These are phyloP conservation scores for Cornus florida DNA, from an alignment of 148 eudicot genomes.

Conservation along the genomic window DNA sequence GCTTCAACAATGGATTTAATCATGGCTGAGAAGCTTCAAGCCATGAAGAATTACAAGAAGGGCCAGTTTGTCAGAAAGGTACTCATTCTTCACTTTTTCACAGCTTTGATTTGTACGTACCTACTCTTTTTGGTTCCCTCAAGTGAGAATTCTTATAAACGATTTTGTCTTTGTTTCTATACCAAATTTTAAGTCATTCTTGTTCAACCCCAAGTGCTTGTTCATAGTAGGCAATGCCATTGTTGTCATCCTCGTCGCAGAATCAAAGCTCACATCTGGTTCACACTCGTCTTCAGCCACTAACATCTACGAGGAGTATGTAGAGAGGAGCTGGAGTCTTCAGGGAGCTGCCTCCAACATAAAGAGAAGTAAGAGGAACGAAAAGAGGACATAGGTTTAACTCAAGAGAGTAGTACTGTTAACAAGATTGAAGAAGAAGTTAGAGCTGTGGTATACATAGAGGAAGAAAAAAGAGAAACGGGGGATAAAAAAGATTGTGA, in stretches of 20 bases:
- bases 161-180: background rate
- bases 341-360: too few species aligned
- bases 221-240: conserved; percentile 14
- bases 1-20: conserved; percentile 11
- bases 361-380: background rate
- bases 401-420: background rate
- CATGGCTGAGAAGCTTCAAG: background rate
- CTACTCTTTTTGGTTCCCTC: conserved; percentile 6
- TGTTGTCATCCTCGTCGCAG: conserved; percentile 1
- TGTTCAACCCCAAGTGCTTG: conserved; percentile 15
- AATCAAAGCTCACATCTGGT: background rate
- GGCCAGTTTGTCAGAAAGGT: background rate
- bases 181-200: background rate
- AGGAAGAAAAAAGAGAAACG: background rate
- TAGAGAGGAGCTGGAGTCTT: background rate
- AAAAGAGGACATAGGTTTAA: background rate
- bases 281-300: background rate
- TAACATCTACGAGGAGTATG: background rate
- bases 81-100: conserved; percentile 1
- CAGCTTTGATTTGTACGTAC: background rate
- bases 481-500: too few species aligned
- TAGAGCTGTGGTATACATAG: background rate
- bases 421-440: background rate
- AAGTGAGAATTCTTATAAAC: background rate
- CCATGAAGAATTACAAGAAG: conserved; percentile 3